Evolutionary conservation across 495 filamentous ascomycete genomes (phyloP).

Genomic region (Penicillium waksmanii): DNA sequence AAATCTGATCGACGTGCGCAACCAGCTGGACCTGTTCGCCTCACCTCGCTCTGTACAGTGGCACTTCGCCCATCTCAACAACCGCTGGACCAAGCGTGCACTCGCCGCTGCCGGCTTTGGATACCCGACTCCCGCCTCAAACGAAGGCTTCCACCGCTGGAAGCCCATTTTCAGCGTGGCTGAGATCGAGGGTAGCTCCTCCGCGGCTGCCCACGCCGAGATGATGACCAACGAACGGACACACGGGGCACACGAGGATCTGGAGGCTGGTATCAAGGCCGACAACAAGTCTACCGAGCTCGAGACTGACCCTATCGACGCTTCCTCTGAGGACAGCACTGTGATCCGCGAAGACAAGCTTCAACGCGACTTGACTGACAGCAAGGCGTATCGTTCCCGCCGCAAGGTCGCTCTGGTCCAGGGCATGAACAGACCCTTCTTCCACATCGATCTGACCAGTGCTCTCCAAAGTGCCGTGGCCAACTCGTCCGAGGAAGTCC

Average conservation of each 20-base stretch:
- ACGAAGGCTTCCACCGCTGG: constrained; percentile 69
- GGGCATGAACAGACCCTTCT: constrained; percentile 85
- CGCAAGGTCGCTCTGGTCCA: constrained; percentile 70
- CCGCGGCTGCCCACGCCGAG: constrained; percentile 66
- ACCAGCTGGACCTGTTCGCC: constrained; percentile 90
- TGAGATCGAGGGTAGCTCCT: constrained; percentile 75
- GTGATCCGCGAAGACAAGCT: constrained; percentile 44
- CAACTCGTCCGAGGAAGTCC: constrained; percentile 53
- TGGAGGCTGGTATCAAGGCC: constrained; percentile 46
- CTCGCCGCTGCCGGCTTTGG: constrained; percentile 93
- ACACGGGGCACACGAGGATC: constrained; percentile 42
- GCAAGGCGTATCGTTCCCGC: constrained; percentile 47
- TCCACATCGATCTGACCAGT: constrained; percentile 93
- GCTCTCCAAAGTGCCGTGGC: constrained; percentile 87
- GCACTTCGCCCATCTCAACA: constrained; percentile 94
- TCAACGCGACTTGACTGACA: constrained; percentile 48
- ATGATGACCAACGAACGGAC: constrained; percentile 60
- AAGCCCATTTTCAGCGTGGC: constrained; percentile 96
- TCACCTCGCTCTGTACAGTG: constrained; percentile 86
- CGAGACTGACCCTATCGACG: constrained; percentile 37
- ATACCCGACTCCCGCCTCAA: constrained; percentile 69
- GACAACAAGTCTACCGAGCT: constrained; percentile 30
- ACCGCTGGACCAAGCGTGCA: constrained; percentile 96
- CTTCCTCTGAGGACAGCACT: constrained; percentile 34
- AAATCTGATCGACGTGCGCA: constrained; percentile 95